phyloP scores from a whole-genome alignment of 139 green algal genomes.

The Diplosphaera chodatii region DNA sequence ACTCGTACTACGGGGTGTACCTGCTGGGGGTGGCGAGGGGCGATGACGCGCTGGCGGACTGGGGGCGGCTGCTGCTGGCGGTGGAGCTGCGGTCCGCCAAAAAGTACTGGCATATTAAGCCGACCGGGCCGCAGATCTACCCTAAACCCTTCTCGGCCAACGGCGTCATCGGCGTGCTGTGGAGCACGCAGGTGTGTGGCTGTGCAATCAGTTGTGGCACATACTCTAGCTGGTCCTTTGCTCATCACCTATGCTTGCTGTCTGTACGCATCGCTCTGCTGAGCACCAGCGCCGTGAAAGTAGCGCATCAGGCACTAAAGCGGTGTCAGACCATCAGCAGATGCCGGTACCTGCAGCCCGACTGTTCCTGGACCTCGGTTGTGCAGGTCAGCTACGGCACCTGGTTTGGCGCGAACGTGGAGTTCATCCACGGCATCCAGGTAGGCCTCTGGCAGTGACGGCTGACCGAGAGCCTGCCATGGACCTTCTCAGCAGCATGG shows the following conservation, averaged over 20 bases:
- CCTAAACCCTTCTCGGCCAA: conserved; percentile 21
- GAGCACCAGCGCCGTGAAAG: too few species aligned
- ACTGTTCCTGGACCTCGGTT: neutral
- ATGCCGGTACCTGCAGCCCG: too few species aligned
- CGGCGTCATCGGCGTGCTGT: conserved; percentile 33
- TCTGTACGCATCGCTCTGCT: too few species aligned
- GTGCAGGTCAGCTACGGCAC: conserved; percentile 34
- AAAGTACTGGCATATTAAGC: conserved; percentile 33
- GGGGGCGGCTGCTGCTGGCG: conserved; percentile 21
- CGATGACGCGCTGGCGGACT: conserved; percentile 17
- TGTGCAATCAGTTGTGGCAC: too few species aligned
- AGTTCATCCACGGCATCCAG: conserved; percentile 41
- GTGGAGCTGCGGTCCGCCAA: conserved; percentile 19
- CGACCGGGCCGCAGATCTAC: conserved; percentile 9
- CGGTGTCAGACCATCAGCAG: neutral
- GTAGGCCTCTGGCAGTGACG: neutral
- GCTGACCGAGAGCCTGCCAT: too few species aligned
- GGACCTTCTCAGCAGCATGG: too few species aligned
- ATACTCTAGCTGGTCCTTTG: too few species aligned
- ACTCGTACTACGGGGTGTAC: conserved; percentile 37
- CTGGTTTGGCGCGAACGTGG: conserved; percentile 30
- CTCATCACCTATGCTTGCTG: too few species aligned
- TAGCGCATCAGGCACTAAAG: too few species aligned
- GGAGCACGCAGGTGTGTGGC: conserved; percentile 8
- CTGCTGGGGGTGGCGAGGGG: conserved; percentile 25